Evolutionary conservation across 352 stramenopile species (phyloP).

Genomic region (Pythium scleroteichum): DNA sequence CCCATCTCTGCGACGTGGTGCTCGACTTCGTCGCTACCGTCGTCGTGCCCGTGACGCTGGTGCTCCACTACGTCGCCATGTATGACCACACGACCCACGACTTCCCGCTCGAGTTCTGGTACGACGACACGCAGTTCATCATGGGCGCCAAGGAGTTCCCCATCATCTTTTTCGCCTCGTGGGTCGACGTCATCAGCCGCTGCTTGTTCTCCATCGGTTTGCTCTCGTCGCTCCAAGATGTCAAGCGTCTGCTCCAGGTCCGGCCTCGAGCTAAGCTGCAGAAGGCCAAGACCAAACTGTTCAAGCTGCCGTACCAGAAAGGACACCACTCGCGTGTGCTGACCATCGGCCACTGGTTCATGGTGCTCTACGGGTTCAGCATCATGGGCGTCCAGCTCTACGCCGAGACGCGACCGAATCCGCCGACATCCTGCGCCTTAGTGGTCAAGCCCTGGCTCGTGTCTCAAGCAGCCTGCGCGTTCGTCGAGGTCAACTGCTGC

Average conservation of each 20-base stretch:
- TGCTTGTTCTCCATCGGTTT: slow-evolving; percentile 20
- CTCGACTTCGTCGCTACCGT: slow-evolving; percentile 19
- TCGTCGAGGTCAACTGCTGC: slow-evolving; percentile 38
- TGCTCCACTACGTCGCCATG: background rate
- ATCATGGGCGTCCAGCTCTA: slow-evolving; percentile 18
- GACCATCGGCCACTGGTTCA: slow-evolving; percentile 1
- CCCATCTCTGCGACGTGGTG: slow-evolving; percentile 15
- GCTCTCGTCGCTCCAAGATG: slow-evolving; percentile 8
- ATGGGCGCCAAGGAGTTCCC: slow-evolving; percentile 13
- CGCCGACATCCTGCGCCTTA: slow-evolving; percentile 4
- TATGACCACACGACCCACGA: background rate
- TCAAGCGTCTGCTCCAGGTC: slow-evolving; percentile 9
- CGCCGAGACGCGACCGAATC: slow-evolving; percentile 8
- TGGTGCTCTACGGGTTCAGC: slow-evolving; percentile 10
- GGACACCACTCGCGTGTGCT: background rate
- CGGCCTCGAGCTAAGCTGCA: background rate
- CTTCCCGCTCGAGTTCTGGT: slow-evolving; percentile 16
- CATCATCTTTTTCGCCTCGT: slow-evolving; percentile 22
- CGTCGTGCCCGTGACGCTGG: slow-evolving; percentile 10
- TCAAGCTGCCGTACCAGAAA: background rate
- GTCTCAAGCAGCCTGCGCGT: slow-evolving; percentile 31
- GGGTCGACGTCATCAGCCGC: slow-evolving; percentile 16
- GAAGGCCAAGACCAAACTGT: background rate
- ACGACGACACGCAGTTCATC: slow-evolving; percentile 22
- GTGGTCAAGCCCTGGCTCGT: slow-evolving; percentile 35